Conservation (phyloP, 768 basidiomycete genomes). For the Kwoniella botswanensis region DNA sequence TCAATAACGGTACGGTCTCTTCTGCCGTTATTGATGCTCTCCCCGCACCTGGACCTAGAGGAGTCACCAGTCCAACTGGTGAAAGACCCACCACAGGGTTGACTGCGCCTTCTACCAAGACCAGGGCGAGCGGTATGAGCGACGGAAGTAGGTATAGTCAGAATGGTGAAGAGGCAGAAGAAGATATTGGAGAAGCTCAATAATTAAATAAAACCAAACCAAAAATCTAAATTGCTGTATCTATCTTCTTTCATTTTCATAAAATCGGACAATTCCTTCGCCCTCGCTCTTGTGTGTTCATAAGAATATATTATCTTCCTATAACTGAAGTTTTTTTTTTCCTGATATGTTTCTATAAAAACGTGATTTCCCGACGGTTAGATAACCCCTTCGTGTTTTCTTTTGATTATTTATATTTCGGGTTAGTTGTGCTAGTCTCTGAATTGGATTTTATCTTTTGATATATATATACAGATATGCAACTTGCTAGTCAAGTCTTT, state of each 20-base stretch:
- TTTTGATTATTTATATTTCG: too few species aligned
- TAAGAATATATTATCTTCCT: constrained; percentile 1
- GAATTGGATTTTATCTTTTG: too few species aligned
- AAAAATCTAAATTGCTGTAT: not conserved
- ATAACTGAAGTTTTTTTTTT: not conserved
- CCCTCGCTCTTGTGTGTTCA: not conserved
- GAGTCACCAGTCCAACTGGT: constrained; percentile 19
- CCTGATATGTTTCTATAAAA: not conserved
- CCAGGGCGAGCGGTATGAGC: constrained; percentile 17
- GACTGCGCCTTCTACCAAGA: constrained; percentile 6
- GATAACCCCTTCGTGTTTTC: too few species aligned
- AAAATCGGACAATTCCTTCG: not conserved
- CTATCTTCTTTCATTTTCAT: not conserved
- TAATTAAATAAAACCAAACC: not conserved
- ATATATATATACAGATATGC: too few species aligned
- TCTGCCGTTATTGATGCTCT: constrained; percentile 34
- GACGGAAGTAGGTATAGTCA: constrained; percentile 26
- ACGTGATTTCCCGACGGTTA: too few species aligned
- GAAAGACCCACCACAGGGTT: constrained; percentile 20
- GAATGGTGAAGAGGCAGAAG: constrained; percentile 7
- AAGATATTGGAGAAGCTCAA: constrained; percentile 20
- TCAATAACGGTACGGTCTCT: constrained; percentile 42
- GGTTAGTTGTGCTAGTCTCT: too few species aligned
- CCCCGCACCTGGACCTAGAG: constrained; percentile 38
- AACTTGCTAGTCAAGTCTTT: too few species aligned